phyloP scores from a whole-genome alignment of 805 yeast genomes.

The Pichia nakasei region DNA sequence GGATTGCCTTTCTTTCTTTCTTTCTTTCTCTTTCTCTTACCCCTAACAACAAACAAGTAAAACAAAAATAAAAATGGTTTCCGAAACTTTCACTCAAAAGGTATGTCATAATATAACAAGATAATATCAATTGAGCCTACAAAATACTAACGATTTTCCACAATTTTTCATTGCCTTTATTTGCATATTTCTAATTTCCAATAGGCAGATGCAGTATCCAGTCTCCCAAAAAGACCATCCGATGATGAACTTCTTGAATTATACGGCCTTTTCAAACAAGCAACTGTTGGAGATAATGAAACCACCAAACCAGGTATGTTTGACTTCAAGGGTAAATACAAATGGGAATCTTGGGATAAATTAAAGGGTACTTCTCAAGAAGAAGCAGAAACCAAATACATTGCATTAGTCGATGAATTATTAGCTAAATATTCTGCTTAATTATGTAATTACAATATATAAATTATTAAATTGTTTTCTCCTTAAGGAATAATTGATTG shows the following conservation, averaged over 20 bases:
- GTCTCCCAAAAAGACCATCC: constrained; percentile 65
- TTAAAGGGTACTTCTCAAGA: constrained; percentile 78
- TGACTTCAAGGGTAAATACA: constrained; percentile 90
- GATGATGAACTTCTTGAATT: constrained; percentile 82
- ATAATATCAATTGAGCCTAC: too few species aligned
- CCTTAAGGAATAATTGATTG: background rate
- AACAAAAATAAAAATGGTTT: constrained; percentile 24
- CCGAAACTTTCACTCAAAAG: constrained; percentile 29
- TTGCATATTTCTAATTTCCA: too few species aligned
- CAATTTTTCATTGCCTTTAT: too few species aligned
- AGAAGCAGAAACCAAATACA: constrained; percentile 83
- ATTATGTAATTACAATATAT: too few species aligned
- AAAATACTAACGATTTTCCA: background rate
- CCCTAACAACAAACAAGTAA: background rate
- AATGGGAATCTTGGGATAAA: constrained; percentile 96
- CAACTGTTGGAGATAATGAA: constrained; percentile 89
- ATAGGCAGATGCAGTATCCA: constrained; percentile 74
- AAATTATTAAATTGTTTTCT: background rate
- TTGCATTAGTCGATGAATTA: constrained; percentile 58
- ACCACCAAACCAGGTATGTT: constrained; percentile 86
- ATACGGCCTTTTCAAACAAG: constrained; percentile 93
- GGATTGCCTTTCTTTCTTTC: too few species aligned
- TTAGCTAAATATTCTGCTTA: constrained; percentile 35
- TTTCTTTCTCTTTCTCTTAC: too few species aligned
- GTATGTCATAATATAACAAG: constrained; percentile 16